Conservation (phyloP, 1,284 basidiomycete species). For the Pisolithus thermaeus region DNA sequence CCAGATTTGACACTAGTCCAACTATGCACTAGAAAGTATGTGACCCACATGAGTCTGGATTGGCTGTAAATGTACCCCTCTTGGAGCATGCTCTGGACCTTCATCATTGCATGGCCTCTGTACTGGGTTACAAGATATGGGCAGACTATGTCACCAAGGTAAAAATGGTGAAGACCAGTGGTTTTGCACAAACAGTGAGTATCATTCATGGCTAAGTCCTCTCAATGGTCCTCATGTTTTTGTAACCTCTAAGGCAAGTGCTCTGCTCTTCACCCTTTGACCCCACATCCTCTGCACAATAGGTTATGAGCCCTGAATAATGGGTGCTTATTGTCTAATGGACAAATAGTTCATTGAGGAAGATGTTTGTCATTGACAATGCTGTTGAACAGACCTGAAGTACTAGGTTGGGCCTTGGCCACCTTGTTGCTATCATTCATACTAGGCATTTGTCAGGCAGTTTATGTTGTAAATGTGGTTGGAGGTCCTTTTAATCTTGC, state of each 20-base stretch:
- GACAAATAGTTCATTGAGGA: too few relatives aligned
- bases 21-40: constrained; percentile 60
- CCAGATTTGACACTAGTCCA: constrained; percentile 70
- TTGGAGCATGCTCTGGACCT: constrained; percentile 61
- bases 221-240: not conserved
- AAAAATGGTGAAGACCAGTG: constrained; percentile 69
- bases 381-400: too few relatives aligned
- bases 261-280: too few relatives aligned
- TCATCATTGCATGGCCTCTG: constrained; percentile 58
- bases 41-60: constrained; percentile 63
- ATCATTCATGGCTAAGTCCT: not conserved
- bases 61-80: constrained; percentile 64
- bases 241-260: not conserved
- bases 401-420: too few relatives aligned
- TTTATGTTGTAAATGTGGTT: too few relatives aligned
- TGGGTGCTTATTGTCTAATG: too few relatives aligned
- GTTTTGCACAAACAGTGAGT: constrained; percentile 48
- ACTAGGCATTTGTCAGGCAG: too few relatives aligned
- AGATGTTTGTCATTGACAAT: too few relatives aligned
- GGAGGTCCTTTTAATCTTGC: too few relatives aligned
- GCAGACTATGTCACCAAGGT: constrained; percentile 76
- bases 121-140: constrained; percentile 75
- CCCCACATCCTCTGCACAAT: too few relatives aligned
- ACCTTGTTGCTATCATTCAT: too few relatives aligned
- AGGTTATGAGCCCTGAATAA: too few relatives aligned